phyloP scores from a whole-genome alignment of 179 eudicot species.

The Patellifolia procumbens region DNA sequence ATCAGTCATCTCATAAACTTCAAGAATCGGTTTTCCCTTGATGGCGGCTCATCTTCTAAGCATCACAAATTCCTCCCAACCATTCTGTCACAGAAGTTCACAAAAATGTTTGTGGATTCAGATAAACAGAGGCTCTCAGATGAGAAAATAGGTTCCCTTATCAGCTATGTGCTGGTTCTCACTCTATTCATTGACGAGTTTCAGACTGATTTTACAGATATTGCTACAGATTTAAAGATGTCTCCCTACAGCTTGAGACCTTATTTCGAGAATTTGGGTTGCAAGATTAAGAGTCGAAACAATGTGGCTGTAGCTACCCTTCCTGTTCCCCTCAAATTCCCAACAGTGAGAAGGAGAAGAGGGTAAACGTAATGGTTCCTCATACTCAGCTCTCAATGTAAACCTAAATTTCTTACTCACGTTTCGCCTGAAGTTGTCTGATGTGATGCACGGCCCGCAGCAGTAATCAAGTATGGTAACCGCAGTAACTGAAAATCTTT shows the following conservation, averaged over 20 bases:
- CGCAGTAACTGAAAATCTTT: too few relatives aligned
- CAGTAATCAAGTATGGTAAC: not conserved
- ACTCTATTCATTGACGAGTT: slow-evolving; percentile 69
- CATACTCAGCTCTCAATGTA: not conserved
- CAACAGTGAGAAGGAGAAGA: slow-evolving; percentile 37
- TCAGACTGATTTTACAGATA: slow-evolving; percentile 58
- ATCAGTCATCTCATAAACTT: slow-evolving; percentile 73
- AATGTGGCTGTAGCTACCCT: slow-evolving; percentile 45
- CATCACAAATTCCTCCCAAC: slow-evolving; percentile 57
- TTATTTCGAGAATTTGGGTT: slow-evolving; percentile 61
- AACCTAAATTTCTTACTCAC: not conserved
- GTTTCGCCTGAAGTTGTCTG: not conserved
- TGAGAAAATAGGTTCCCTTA: slow-evolving; percentile 61
- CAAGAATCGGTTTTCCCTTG: slow-evolving; percentile 60
- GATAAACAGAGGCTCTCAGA: slow-evolving; percentile 50
- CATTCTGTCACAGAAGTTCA: slow-evolving; percentile 64
- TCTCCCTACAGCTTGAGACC: slow-evolving; percentile 38
- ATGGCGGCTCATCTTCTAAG: slow-evolving; percentile 53
- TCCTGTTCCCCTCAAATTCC: slow-evolving; percentile 69
- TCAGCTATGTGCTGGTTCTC: slow-evolving; percentile 75
- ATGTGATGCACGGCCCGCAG: not conserved
- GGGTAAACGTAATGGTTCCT: slow-evolving; percentile 22
- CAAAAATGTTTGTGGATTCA: slow-evolving; percentile 50
- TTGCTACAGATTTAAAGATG: slow-evolving; percentile 77
- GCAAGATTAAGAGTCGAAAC: slow-evolving; percentile 52